Base-by-base conservation (phyloP, 192 early-diverging fungal species). In the Powellomyces hirtus region DNA sequence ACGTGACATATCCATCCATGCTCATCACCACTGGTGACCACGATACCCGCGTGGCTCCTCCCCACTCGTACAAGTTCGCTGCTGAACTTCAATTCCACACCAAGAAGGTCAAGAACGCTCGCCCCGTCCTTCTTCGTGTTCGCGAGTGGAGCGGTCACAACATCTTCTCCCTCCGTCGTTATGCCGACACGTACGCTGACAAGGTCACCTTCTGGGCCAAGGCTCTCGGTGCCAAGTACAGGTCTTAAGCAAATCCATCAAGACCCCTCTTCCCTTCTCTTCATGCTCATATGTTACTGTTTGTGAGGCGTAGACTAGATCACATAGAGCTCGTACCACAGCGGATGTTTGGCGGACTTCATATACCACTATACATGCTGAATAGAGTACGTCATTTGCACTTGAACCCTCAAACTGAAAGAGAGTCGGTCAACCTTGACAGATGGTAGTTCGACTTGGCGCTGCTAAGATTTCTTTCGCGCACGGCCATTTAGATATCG, bases 11-110 rank as follows among this genome's bases (percentile, higher is more conserved):
- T 65, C 89, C 89, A 20, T 62, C 86, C 4, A 71, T 85, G 0
- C 71, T 89, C 29, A 55, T 90, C 31, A 75, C 77, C 38, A 90
- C 89, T 0, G 79, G 82, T 13, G 84, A 85, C 57, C 89, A 90
- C 75, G 89, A 45, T 27, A 56, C 29, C 0, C 36, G 70, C 22
- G 76, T 79, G 16, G 24, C 31, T 10, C 81, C 81, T 2, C 70
- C 89, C 50, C 89, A 90, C 63, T 84, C 82, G 18, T 81, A 72
- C 72, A 90, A 90, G 73, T 80, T 79, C 29, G 75, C 81, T 34
- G 77, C 88, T 0, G 75, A 79, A 53, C 50, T 90, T 62, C 89
- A 90, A 70, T 59, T 82, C 55, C 56, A 29, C 29, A 14, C 63
- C 29, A 18, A 65, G 18, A n/a, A 5, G 1, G 49, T 52, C 45